Percentiles rank a stretch among this genome's conserved stretches.
phyloP scores from a whole-genome alignment of 805 yeast species.

The Clavispora vitiphila region DNA sequence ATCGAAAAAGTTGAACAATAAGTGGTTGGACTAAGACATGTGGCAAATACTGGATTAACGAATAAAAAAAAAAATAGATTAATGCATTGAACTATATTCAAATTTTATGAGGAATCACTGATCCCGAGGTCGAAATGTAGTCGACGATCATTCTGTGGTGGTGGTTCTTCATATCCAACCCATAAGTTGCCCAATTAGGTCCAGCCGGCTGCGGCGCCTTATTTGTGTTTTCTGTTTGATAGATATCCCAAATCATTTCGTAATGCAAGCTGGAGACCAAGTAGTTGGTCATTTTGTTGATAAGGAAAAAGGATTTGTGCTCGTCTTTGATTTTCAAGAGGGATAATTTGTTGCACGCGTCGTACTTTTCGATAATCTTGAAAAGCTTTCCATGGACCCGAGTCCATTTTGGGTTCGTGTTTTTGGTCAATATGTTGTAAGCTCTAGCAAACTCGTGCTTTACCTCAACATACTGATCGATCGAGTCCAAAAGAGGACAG shows the following conservation, averaged over 20 bases:
- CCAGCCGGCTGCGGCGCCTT: neutral
- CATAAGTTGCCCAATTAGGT: constrained; percentile 26
- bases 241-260: constrained; percentile 38
- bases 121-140: constrained; percentile 5
- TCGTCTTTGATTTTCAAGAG: constrained; percentile 5
- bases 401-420: constrained; percentile 6
- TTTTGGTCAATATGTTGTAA: constrained; percentile 7
- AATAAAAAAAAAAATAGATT: neutral
- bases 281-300: constrained; percentile 30
- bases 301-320: constrained; percentile 22
- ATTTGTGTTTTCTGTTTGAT: constrained; percentile 19
- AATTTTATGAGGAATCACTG: constrained; percentile 4
- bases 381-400: constrained; percentile 8
- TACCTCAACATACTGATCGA: constrained; percentile 9
- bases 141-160: constrained; percentile 9
- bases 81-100: constrained; percentile 2
- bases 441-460: constrained; percentile 9
- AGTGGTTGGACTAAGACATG: constrained; percentile 41
- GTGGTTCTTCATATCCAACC: constrained; percentile 18
- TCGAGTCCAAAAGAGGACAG: constrained; percentile 8
- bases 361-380: constrained; percentile 11
- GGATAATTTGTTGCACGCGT: constrained; percentile 6
- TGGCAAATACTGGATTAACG: neutral
- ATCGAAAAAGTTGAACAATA: constrained; percentile 45
- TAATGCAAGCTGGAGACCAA: constrained; percentile 32